phyloP scores from a whole-genome alignment of 768 basidiomycete genomes.

The Termitomyces heimii region DNA sequence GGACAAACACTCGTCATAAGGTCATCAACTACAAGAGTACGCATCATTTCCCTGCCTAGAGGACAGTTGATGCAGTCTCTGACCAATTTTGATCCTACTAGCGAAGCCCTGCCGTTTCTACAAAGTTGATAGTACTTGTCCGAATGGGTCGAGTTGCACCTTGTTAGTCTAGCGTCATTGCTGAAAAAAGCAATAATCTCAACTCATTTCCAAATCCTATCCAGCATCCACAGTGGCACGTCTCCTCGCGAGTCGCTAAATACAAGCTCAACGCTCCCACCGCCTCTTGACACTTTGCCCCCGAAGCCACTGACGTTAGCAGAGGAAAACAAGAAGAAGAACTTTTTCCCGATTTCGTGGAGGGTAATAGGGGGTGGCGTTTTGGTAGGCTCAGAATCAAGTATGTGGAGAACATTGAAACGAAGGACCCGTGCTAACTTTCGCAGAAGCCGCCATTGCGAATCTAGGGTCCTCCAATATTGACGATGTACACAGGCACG shows the following conservation, averaged over 20 bases:
- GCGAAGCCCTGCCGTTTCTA: conserved; percentile 61
- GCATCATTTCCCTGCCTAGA: conserved; percentile 2
- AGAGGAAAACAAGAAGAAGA: conserved; percentile 35
- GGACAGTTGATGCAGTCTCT: not conserved
- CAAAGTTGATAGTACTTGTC: conserved; percentile 37
- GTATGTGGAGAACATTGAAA: not conserved
- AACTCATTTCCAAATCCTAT: not conserved
- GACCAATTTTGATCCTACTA: conserved; percentile 15
- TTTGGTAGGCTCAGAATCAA: conserved; percentile 41
- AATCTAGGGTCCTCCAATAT: not conserved
- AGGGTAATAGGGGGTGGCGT: conserved; percentile 77
- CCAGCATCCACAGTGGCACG: conserved; percentile 41
- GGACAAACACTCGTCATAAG: conserved; percentile 26
- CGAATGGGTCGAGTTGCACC: conserved; percentile 49
- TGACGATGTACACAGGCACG: not conserved
- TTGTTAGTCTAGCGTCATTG: conserved; percentile 37
- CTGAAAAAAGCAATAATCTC: not conserved
- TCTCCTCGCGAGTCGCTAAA: conserved; percentile 11
- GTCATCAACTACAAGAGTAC: conserved; percentile 36
- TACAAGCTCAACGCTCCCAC: conserved; percentile 3
- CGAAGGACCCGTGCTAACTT: not conserved
- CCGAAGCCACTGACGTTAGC: conserved; percentile 15
- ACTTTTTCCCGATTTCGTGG: conserved; percentile 66
- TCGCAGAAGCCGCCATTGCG: not conserved
- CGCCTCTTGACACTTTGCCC: conserved; percentile 8